Conservation (phyloP, 2,329 filamentous ascomycete species). For the Ophiostoma himal-ulmi region DNA sequence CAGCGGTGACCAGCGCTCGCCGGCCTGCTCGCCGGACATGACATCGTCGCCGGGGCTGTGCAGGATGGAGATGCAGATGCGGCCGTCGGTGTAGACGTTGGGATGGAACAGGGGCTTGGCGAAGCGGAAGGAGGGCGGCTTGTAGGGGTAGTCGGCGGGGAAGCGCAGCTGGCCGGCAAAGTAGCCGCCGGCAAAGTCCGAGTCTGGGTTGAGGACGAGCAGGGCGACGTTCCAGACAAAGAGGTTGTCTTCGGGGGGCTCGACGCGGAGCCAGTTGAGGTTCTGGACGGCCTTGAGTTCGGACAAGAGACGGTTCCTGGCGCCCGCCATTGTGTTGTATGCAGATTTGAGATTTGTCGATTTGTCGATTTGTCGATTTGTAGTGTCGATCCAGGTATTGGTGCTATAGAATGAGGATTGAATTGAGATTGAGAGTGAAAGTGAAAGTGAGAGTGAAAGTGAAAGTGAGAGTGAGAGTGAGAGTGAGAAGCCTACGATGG, state of each 20-base stretch:
- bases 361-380: background rate
- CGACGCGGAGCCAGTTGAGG: slow-evolving; percentile 91
- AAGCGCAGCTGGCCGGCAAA: slow-evolving; percentile 85
- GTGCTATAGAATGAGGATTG: background rate
- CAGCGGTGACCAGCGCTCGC: slow-evolving; percentile 89
- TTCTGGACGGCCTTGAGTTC: slow-evolving; percentile 77
- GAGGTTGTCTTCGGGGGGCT: slow-evolving; percentile 65
- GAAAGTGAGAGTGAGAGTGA: too few species aligned
- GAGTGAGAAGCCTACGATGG: background rate
- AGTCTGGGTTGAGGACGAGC: slow-evolving; percentile 89
- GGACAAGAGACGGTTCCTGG: slow-evolving; percentile 80
- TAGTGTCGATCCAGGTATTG: too few species aligned
- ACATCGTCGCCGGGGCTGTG: slow-evolving; percentile 87
- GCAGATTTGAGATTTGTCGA: too few species aligned
- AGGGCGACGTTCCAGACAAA: slow-evolving; percentile 83
- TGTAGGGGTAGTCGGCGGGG: slow-evolving; percentile 80
- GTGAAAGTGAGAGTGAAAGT: background rate
- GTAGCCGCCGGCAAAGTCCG: slow-evolving; percentile 86
- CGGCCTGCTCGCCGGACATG: slow-evolving; percentile 83
- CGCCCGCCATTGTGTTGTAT: slow-evolving; percentile 41
- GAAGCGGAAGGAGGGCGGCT: slow-evolving; percentile 85
- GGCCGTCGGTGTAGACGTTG: slow-evolving; percentile 87
- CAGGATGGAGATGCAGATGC: slow-evolving; percentile 93
- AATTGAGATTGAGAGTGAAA: background rate
- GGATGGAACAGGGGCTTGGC: slow-evolving; percentile 74